These are phyloP conservation scores for Cutaneotrichosporon daszewskae DNA, from an alignment of 1,284 basidiomycete genomes.

Conservation along the genomic window DNA sequence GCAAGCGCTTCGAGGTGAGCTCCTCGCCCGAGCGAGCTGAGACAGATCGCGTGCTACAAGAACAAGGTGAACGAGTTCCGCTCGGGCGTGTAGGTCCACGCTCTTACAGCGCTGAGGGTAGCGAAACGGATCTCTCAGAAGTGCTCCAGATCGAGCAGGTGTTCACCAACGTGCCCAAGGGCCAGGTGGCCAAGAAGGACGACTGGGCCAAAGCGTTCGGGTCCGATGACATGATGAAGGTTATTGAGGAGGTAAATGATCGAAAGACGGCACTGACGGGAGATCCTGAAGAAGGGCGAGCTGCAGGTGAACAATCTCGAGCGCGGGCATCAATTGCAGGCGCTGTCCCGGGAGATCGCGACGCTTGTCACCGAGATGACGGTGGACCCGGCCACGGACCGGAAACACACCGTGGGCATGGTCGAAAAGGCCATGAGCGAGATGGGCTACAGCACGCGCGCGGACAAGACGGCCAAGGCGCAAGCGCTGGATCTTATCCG, in stretches of 20 bases:
- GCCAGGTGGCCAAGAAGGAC: slow-evolving; percentile 79
- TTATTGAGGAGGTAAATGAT: slow-evolving; percentile 69
- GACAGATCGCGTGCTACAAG: slow-evolving; percentile 94
- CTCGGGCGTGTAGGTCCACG: slow-evolving; percentile 67
- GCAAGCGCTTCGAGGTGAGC: slow-evolving; percentile 89
- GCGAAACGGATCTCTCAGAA: slow-evolving; percentile 89
- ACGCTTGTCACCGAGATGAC: slow-evolving; percentile 92
- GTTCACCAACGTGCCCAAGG: slow-evolving; percentile 94
- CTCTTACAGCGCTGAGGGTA: slow-evolving; percentile 31
- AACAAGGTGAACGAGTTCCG: slow-evolving; percentile 98
- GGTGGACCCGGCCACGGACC: slow-evolving; percentile 82
- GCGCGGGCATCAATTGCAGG: slow-evolving; percentile 77
- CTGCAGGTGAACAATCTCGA: slow-evolving; percentile 97
- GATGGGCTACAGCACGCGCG: slow-evolving; percentile 83
- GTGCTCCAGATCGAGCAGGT: slow-evolving; percentile 96
- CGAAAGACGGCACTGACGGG: not conserved
- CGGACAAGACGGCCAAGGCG: slow-evolving; percentile 83
- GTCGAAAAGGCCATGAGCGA: slow-evolving; percentile 98
- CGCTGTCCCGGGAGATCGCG: slow-evolving; percentile 85
- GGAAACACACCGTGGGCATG: slow-evolving; percentile 89
- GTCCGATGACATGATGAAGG: slow-evolving; percentile 64
- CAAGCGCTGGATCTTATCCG: slow-evolving; percentile 93
- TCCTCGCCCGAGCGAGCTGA: not conserved
- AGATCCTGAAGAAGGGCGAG: slow-evolving; percentile 95
- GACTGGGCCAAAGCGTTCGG: slow-evolving; percentile 90